phyloP scores from a whole-genome alignment of 306 rosid genomes.

The Rosa rugosa region DNA sequence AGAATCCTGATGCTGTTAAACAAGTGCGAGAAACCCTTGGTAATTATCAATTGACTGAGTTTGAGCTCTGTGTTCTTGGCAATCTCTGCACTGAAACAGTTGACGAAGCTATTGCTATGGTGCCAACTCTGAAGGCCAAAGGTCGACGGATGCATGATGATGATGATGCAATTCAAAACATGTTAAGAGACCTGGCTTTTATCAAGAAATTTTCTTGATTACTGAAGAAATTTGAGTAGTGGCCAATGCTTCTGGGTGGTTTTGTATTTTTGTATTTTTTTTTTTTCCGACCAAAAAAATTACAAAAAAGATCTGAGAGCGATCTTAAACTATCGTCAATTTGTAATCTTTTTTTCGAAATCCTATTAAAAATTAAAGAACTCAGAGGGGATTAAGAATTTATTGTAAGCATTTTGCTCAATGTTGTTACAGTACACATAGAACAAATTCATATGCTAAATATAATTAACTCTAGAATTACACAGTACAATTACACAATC shows the following conservation, averaged over 20 bases:
- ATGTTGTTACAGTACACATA: neutral
- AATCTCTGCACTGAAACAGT: slow-evolving; percentile 97
- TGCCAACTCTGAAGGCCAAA: slow-evolving; percentile 46
- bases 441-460: neutral
- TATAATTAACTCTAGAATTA: too few relatives aligned
- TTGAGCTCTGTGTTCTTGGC: slow-evolving; percentile 86
- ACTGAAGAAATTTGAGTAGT: slow-evolving; percentile 49
- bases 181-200: slow-evolving; percentile 72
- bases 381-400: neutral
- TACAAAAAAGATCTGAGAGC: too few relatives aligned
- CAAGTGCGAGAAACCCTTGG: neutral
- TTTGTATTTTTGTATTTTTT: too few relatives aligned
- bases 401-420: neutral
- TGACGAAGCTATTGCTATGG: slow-evolving; percentile 26
- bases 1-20: too few relatives aligned
- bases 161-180: slow-evolving; percentile 89
- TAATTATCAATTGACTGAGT: slow-evolving; percentile 19
- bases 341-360: too few relatives aligned
- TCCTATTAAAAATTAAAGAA: neutral
- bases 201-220: slow-evolving; percentile 43
- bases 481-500: neutral
- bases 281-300: too few relatives aligned
- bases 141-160: slow-evolving; percentile 65
- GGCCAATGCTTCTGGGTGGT: neutral
- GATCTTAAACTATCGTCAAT: too few relatives aligned